Percentiles rank a stretch among this genome's conserved stretches.
Evolutionary conservation across 2,329 filamentous ascomycete species (phyloP).

Genomic region (Cercospora sp.): DNA sequence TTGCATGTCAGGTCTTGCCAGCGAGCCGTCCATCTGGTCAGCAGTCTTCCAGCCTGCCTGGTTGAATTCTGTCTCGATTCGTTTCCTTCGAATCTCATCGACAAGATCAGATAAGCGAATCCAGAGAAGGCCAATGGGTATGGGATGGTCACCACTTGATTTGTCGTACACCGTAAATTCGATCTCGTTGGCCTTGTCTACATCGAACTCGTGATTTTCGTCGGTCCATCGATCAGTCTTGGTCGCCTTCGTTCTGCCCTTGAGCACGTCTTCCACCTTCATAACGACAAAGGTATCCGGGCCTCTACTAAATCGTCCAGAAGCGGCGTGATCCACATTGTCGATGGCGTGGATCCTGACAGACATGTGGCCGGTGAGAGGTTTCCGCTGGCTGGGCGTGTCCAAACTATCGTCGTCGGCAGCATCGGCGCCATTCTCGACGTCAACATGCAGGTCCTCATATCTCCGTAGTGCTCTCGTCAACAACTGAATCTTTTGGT

Average conservation of each 20-base stretch:
- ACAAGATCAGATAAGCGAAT: constrained; percentile 95
- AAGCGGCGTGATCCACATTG: constrained; percentile 89
- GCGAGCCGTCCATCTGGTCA: constrained; percentile 78
- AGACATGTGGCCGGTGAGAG: constrained; percentile 85
- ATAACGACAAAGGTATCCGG: constrained; percentile 95
- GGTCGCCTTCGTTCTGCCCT: constrained; percentile 81
- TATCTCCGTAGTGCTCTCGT: constrained; percentile 97
- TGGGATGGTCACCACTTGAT: constrained; percentile 73
- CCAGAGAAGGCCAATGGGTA: constrained; percentile 95
- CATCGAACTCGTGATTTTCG: constrained; percentile 86
- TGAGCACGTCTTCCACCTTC: constrained; percentile 93
- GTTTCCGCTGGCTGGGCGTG: constrained; percentile 90
- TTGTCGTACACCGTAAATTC: constrained; percentile 98
- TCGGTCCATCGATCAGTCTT: constrained; percentile 88
- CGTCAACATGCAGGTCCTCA: constrained; percentile 93
- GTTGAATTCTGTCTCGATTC: constrained; percentile 93
- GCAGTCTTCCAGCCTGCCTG: constrained; percentile 96
- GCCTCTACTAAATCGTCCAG: constrained; percentile 78
- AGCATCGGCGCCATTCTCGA: constrained; percentile 46
- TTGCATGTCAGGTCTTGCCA: constrained; percentile 56
- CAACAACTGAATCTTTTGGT: constrained; percentile 93
- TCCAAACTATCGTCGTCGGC: constrained; percentile 94
- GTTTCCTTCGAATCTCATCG: constrained; percentile 95
- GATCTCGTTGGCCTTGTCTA: constrained; percentile 98
- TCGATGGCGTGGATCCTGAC: constrained; percentile 86